phyloP scores from a whole-genome alignment of 805 yeast genomes.

The Candida xiaguanensis region DNA sequence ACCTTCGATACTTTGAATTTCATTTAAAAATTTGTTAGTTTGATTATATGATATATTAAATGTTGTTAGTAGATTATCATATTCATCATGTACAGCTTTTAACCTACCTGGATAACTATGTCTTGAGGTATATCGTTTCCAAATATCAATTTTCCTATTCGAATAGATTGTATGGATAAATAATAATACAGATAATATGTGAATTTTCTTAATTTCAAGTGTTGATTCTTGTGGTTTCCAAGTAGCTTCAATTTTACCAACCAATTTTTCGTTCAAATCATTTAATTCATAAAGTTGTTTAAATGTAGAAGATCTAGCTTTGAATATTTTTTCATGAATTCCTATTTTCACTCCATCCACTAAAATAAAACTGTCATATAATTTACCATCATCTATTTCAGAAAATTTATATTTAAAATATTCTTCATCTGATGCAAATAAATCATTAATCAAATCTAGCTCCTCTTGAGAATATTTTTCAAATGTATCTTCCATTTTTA shows the following conservation, averaged over 20 bases:
- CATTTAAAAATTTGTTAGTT: neutral
- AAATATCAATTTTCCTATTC: constrained; percentile 39
- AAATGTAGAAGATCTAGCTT: constrained; percentile 27
- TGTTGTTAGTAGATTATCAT: constrained; percentile 19
- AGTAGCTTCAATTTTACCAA: constrained; percentile 22
- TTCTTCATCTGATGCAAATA: constrained; percentile 9
- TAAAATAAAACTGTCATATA: constrained; percentile 33
- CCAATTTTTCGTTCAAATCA: constrained; percentile 18
- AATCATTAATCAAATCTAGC: constrained; percentile 3
- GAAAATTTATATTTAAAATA: constrained; percentile 8
- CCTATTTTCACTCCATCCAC: constrained; percentile 29
- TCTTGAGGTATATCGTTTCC: constrained; percentile 37
- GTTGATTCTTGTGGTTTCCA: constrained; percentile 13
- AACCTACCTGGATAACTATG: constrained; percentile 26
- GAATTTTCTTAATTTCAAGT: constrained; percentile 20
- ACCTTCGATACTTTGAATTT: constrained; percentile 11
- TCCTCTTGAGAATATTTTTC: constrained; percentile 12
- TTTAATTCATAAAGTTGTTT: constrained; percentile 18
- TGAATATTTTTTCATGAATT: constrained; percentile 30
- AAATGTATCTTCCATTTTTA: constrained; percentile 13
- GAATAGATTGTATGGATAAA: constrained; percentile 48
- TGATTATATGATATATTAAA: constrained; percentile 6
- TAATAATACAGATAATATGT: constrained; percentile 37
- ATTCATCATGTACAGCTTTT: constrained; percentile 24
- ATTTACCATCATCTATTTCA: constrained; percentile 17